Evolutionary conservation across 371 early-diverging fungal genomes (phyloP), one percentile per base, ranked within the genome.

Genomic region (Rhizomucor pusillus): DNA sequence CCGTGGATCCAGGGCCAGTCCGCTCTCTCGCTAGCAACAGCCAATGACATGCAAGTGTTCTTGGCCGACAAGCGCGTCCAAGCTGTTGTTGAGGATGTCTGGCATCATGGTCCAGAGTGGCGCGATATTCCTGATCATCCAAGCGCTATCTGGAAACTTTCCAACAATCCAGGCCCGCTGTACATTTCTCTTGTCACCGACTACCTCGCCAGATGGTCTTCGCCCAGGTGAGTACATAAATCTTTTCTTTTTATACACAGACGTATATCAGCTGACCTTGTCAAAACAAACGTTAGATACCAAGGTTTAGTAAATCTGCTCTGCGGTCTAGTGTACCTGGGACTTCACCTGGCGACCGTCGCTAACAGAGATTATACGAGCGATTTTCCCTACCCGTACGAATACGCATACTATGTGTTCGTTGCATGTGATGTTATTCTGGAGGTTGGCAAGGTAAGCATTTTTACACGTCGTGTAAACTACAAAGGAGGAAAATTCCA

Each of bases 331-430:
- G 51, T 65, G 10, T 77, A 77, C 34, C 45, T 73, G 13, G 58
- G 50, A 4, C 53, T 73, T 12, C 74, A 77, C 56, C 34, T 73
- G 25, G 63, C 64, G 1, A 67, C 67, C 0, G 46, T 71, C 9
- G 43, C 59, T 18, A 69, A 77, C 41, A 37, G 52, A 13, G 74
- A 73, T 20, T 77, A 73, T 33, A 57, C 51, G 1, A 62, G 56
- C 12, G 54, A 66, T n/a, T 43, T 46, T 5, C 63, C 60, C 0
- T 47, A 52, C 23, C n/a, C 43, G 1, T 69, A 47, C 44, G 77
- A 77, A 48, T 77, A 73, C 44, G 54, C 60, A 22, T 77, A 71
- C 47, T 77, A 73, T 45, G 48, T 54, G 1, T 62, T 71, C 55
- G 72, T 73, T 0, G 13, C 56, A 10, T 73, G 67, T 5, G 77